Base-by-base conservation (phyloP, 352 stramenopile species). In the Globisporangium solare region DNA sequence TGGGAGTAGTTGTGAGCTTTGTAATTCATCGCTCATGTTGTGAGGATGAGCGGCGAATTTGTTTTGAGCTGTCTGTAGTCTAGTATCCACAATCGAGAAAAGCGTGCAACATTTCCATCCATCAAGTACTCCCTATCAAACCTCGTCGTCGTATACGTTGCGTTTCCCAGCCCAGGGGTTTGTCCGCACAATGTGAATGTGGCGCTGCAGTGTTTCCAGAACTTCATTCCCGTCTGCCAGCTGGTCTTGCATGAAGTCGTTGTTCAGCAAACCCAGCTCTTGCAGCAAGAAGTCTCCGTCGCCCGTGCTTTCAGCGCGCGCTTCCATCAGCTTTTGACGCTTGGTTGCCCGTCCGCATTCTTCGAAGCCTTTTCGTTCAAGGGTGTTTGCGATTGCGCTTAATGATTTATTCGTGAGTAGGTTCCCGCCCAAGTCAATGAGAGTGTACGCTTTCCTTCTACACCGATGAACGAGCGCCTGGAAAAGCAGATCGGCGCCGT, bases 61-160 rank as follows among this genome's bases (percentile, higher is more conserved):
- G 39, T 43, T 43, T 43, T 43, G 39, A n/a, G 39, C 18, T 43
- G 39, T 43, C 39, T 15, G 18, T 43, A 43, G 39, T 43, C 39
- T n/a, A 43, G 39, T 43, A n/a, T 18, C 12, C 12, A 18, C 24
- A 52, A 47, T 54, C 14, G 15, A 13, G 35, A 43, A 52, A 14
- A 13, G 39, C 35, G 17, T 51, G 31, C 15, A 35, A 40, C 18
- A 51, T 57, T 48, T 35, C 7, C 20, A 22, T 32, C n/a, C 17
- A 57, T 39, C 27, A 12, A 4, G 15, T 15, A 56, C 11, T 22
- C 57, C 32, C 40, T 6, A 37, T 64, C 79, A 92, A 8, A 90
- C 74, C 68, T 92, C 83, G 54, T 92, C 83, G 35, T 92, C 83
- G 60, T 92, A 92, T n/a, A 92, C 83, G 61, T 83, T 86, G 21